phyloP scores from a whole-genome alignment of 2,329 filamentous ascomycete genomes.

The Fusarium sp. region DNA sequence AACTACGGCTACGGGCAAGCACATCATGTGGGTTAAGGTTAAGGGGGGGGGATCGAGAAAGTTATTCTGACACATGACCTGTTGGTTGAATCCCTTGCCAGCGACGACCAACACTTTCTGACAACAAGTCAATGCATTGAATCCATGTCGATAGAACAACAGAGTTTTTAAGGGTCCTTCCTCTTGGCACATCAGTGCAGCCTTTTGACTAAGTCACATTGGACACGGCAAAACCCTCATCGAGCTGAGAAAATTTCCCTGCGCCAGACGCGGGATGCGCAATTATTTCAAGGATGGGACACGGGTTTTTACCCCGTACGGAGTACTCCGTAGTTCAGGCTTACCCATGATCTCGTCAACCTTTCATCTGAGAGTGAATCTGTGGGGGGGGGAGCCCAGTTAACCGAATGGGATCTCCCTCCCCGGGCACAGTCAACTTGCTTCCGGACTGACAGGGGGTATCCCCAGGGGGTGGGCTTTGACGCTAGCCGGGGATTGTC shows the following conservation, averaged over 20 bases:
- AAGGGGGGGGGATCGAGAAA: neutral
- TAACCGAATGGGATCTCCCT: neutral
- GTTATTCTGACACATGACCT: neutral
- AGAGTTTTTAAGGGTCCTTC: neutral
- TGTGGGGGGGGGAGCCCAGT: slow-evolving; percentile 6
- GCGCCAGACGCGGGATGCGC: neutral
- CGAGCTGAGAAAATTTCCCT: neutral
- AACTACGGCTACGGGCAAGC: neutral
- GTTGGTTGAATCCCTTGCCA: neutral
- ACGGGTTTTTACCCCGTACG: neutral
- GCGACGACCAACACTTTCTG: neutral
- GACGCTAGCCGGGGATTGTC: neutral
- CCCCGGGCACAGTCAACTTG: neutral
- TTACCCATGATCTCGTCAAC: neutral
- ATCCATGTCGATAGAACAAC: neutral
- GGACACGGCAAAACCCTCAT: neutral
- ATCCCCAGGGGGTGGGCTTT: neutral
- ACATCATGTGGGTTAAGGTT: slow-evolving; percentile 4
- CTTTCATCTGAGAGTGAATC: slow-evolving; percentile 1
- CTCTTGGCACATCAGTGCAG: neutral
- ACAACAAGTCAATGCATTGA: neutral
- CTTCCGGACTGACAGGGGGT: neutral
- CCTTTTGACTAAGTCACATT: no score
- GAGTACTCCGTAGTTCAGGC: neutral
- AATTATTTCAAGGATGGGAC: neutral